Percentiles rank a stretch among this genome's conserved stretches.
These are phyloP conservation scores for Myxozyma geophila DNA, from an alignment of 805 yeast species.

Conservation along the genomic window DNA sequence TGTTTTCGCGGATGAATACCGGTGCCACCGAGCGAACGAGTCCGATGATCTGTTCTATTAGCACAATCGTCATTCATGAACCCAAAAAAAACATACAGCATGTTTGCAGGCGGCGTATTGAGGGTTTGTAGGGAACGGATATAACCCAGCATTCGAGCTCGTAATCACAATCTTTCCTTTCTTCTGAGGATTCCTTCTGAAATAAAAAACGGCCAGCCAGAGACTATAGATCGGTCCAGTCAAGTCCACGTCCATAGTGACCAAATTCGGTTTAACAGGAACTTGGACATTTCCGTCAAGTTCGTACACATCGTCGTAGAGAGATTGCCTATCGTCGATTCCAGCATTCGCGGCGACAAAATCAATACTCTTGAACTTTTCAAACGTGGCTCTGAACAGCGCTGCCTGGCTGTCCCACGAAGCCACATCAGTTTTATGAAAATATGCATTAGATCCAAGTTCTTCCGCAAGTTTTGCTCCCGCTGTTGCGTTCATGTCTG, in stretches of 20 bases:
- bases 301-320: conserved; percentile 4
- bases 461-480: background rate
- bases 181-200: conserved; percentile 18
- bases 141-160: conserved; percentile 15
- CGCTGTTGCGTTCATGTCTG: conserved; percentile 8
- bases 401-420: conserved; percentile 17
- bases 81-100: background rate
- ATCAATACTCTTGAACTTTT: conserved; percentile 17
- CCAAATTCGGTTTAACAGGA: conserved; percentile 17
- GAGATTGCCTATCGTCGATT: conserved; percentile 10
- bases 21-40: conserved; percentile 19
- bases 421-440: conserved; percentile 18
- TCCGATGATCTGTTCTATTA: conserved; percentile 7
- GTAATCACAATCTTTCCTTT: conserved; percentile 15
- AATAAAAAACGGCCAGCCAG: conserved; percentile 15
- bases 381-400: conserved; percentile 17
- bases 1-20: conserved; percentile 7
- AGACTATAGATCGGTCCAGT: conserved; percentile 16
- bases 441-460: background rate
- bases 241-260: conserved; percentile 17
- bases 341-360: conserved; percentile 27
- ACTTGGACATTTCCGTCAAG: conserved; percentile 7
- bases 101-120: conserved; percentile 20
- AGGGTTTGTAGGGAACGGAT: conserved; percentile 18
- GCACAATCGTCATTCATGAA: background rate